A percentile compares a stretch with the other conserved stretches of the same genome.
These are phyloP conservation scores for Thozetella sp. DNA, from an alignment of 495 filamentous ascomycete species.

Conservation along the genomic window DNA sequence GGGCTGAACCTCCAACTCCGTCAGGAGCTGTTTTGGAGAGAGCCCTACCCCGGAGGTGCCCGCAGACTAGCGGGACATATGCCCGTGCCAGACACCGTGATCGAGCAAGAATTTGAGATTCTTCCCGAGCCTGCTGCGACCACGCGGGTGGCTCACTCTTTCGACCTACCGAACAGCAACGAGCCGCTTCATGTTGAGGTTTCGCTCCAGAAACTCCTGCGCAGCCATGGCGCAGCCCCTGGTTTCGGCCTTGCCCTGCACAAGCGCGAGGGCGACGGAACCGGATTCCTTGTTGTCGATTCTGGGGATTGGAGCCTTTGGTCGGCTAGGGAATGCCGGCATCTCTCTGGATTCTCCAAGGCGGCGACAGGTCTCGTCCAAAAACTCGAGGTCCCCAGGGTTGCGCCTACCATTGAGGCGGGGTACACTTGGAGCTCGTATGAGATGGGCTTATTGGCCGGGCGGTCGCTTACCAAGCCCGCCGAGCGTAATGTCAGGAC, in stretches of 20 bases:
- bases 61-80: neutral
- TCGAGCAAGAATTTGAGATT: conserved; percentile 23
- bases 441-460: conserved; percentile 18
- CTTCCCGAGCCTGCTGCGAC: conserved; percentile 17
- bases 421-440: conserved; percentile 20
- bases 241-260: conserved; percentile 21
- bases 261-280: conserved; percentile 8
- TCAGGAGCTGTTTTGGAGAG: conserved; percentile 20
- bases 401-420: conserved; percentile 20
- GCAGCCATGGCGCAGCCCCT: conserved; percentile 1
- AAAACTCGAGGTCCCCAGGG: conserved; percentile 11
- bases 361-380: conserved; percentile 3
- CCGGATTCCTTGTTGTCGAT: conserved; percentile 19
- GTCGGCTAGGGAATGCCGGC: conserved; percentile 17
- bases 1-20: conserved; percentile 14
- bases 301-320: conserved; percentile 17
- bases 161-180: conserved; percentile 8
- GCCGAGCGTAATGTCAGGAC: conserved; percentile 13
- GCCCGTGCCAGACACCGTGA: conserved; percentile 9
- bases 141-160: conserved; percentile 17
- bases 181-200: conserved; percentile 21
- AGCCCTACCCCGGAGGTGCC: neutral
- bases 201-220: conserved; percentile 11
- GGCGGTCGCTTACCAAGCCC: conserved; percentile 18
- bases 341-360: conserved; percentile 17